phyloP scores from a whole-genome alignment of 1,284 basidiomycete genomes.

The Phaffia rhodozyma region DNA sequence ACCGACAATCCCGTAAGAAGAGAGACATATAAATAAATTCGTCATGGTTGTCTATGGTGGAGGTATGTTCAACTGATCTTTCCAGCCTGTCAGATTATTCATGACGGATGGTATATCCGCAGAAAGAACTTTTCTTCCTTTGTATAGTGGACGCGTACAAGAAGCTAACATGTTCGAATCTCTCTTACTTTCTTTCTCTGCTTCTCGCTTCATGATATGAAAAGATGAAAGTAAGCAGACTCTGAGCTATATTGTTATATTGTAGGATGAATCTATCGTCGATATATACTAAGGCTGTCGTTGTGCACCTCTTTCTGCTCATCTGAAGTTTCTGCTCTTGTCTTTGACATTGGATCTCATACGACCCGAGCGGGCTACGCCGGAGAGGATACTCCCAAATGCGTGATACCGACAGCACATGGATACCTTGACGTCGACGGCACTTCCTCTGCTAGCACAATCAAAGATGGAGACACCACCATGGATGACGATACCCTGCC shows the following conservation, averaged over 20 bases:
- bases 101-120: too few species aligned
- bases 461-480: slow-evolving; percentile 18
- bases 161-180: neutral
- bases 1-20: neutral
- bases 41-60: slow-evolving; percentile 60
- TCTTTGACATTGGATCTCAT: slow-evolving; percentile 85
- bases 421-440: slow-evolving; percentile 50
- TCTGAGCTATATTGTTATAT: neutral
- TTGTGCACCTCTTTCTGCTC: neutral
- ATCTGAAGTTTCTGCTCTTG: slow-evolving; percentile 67
- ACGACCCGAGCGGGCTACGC: slow-evolving; percentile 89
- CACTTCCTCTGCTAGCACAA: slow-evolving; percentile 27
- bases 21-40: neutral
- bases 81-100: too few species aligned
- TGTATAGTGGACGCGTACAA: too few species aligned
- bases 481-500: neutral
- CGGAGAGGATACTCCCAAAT: slow-evolving; percentile 91
- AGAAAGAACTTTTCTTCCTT: too few species aligned
- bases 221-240: neutral
- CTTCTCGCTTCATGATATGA: neutral
- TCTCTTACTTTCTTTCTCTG: neutral
- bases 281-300: neutral
- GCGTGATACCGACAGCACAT: slow-evolving; percentile 79
- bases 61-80: slow-evolving; percentile 38
- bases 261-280: neutral